Evolutionary conservation across 2,329 filamentous ascomycete species (phyloP).

Genomic region (Rhinocladiella similis): DNA sequence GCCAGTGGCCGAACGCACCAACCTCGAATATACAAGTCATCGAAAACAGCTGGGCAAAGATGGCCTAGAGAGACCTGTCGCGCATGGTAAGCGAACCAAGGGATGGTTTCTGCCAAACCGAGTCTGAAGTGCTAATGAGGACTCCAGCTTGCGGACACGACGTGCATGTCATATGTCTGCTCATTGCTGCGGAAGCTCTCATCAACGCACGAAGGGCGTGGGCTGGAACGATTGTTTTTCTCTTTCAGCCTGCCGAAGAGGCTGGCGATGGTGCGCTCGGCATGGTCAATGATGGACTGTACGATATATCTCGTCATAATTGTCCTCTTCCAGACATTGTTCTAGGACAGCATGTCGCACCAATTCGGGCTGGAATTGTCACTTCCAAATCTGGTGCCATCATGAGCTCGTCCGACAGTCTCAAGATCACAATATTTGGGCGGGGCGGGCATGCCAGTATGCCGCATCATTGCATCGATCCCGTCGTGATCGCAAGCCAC

Average conservation of each 20-base stretch:
- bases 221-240: constrained; percentile 63
- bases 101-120: background rate
- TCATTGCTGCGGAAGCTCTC: constrained; percentile 55
- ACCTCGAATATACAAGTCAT: constrained; percentile 48
- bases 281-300: constrained; percentile 62
- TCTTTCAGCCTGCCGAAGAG: constrained; percentile 70
- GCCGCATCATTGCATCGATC: constrained; percentile 58
- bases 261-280: constrained; percentile 60
- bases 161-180: constrained; percentile 58
- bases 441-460: constrained; percentile 58
- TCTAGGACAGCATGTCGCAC: constrained; percentile 59
- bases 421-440: constrained; percentile 56
- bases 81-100: constrained; percentile 44
- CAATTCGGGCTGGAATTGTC: constrained; percentile 41
- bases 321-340: constrained; percentile 56
- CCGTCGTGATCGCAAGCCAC: constrained; percentile 57
- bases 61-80: constrained; percentile 52
- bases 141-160: constrained; percentile 51
- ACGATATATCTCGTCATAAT: constrained; percentile 33
- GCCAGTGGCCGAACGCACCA: constrained; percentile 49
- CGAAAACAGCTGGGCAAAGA: constrained; percentile 42
- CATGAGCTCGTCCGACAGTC: constrained; percentile 44
- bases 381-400: constrained; percentile 39
- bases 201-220: constrained; percentile 47
- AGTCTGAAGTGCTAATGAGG: background rate